These are phyloP conservation scores for Tulasnella sp. DNA, from an alignment of 768 basidiomycete genomes.

Conservation along the genomic window DNA sequence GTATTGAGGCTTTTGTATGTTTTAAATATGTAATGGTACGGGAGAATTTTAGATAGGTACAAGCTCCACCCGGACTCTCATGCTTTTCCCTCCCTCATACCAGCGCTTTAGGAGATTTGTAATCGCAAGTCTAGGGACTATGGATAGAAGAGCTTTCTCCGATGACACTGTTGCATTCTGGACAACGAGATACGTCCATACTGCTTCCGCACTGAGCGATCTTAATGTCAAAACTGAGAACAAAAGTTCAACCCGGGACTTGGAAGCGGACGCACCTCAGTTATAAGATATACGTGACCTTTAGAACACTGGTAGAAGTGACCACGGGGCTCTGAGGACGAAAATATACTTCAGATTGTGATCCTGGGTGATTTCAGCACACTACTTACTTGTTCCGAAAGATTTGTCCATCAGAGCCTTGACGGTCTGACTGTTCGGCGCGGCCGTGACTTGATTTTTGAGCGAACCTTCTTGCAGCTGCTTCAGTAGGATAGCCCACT, in stretches of 20 bases:
- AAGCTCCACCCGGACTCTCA: background rate
- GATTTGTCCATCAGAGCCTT: conserved; percentile 46
- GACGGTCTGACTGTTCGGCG: conserved; percentile 58
- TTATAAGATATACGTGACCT: conserved; percentile 38
- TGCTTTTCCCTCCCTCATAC: background rate
- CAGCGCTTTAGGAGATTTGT: conserved; percentile 28
- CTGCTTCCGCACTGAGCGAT: conserved; percentile 34
- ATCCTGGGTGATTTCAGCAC: too few relatives aligned
- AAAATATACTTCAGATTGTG: too few relatives aligned
- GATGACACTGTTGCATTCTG: conserved; percentile 38
- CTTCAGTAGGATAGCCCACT: conserved; percentile 52
- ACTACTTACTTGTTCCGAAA: background rate
- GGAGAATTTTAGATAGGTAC: too few relatives aligned
- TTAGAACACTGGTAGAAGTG: conserved; percentile 36
- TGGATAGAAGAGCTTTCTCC: conserved; percentile 36
- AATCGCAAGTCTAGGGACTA: conserved; percentile 30
- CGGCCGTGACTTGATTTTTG: conserved; percentile 54
- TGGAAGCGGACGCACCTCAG: conserved; percentile 29
- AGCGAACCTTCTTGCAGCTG: conserved; percentile 48
- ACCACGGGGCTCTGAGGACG: conserved; percentile 20
- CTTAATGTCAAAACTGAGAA: too few relatives aligned
- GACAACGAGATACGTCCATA: conserved; percentile 34
- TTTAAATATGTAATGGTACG: too few relatives aligned
- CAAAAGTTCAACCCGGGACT: conserved; percentile 11
- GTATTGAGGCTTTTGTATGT: too few relatives aligned